Percentiles rank a stretch among this genome's conserved stretches.
Evolutionary conservation across 495 filamentous ascomycete species (phyloP).

Genomic region (Trichoderma virens): DNA sequence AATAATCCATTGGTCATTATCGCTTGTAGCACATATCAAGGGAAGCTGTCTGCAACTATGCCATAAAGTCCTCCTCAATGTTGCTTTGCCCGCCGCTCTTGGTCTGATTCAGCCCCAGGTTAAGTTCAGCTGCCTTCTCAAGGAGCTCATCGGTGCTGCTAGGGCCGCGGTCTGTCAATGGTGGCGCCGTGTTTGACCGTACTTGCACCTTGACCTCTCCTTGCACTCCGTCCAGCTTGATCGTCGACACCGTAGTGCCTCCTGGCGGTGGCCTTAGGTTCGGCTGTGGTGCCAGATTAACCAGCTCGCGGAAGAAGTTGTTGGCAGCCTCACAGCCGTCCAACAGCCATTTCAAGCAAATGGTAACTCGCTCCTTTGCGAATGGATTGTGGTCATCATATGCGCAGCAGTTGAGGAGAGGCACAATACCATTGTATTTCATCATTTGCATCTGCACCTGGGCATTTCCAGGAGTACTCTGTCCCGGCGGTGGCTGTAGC

Average conservation of each 20-base stretch:
- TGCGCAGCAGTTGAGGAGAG: conserved; percentile 75
- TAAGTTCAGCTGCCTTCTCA: not conserved
- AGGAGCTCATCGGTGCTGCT: conserved; percentile 8
- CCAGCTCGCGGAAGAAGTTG: conserved; percentile 60
- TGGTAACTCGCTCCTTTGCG: conserved; percentile 82
- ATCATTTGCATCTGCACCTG: conserved; percentile 81
- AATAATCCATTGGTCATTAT: not conserved
- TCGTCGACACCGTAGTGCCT: conserved; percentile 14
- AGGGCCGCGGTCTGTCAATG: not conserved
- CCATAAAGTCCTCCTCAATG: conserved; percentile 12
- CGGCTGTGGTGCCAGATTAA: conserved; percentile 24
- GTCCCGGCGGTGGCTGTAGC: conserved; percentile 47
- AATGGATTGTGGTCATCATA: conserved; percentile 86
- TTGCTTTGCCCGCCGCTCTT: not conserved
- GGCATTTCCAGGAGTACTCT: conserved; percentile 56
- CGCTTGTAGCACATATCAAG: not conserved
- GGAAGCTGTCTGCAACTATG: not conserved
- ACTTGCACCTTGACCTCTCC: conserved; percentile 39
- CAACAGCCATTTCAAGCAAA: conserved; percentile 82
- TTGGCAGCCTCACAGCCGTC: conserved; percentile 78
- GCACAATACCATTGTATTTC: conserved; percentile 70
- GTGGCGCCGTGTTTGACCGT: conserved; percentile 14
- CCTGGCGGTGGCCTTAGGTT: conserved; percentile 17
- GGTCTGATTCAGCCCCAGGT: not conserved
- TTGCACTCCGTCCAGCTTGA: conserved; percentile 36